Evolutionary conservation across 2,329 filamentous ascomycete genomes (phyloP), one percentile per base, ranked within the genome.

Genomic region (Teratosphaeria gauchensis): DNA sequence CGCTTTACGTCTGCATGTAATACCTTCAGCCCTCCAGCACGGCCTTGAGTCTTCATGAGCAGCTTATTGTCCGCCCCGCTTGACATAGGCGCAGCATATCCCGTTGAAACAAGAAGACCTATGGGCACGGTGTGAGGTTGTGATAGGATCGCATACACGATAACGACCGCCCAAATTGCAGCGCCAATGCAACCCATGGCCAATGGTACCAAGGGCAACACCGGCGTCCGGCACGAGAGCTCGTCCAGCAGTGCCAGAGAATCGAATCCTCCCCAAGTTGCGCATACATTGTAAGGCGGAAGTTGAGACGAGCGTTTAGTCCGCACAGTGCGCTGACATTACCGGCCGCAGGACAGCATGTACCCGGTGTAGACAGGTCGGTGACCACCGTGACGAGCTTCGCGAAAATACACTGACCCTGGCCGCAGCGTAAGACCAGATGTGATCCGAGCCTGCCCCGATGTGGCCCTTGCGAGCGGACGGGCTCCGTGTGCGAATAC

Each of bases 361-460:
- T 69, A 90, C 86, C 69, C 84, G 88, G 62, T 92, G 88, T 74
- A 83, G 88, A 72, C 86, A 89, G 80, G 88, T 90, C 76, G 72
- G 80, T 73, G 51, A 4, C 38, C 5, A 51, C 14, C 52, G 24
- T 14, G 30, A 5, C 19, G 19, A 51, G 52, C 33, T 12, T 30
- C 9, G 24, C 33, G 11, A 9, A 19, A 16, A 16, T 11, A 24
- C 12, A 52, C 57, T 57, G 55, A 61, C 35, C 54, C 53, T n/a
- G 42, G 19, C 54, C 59, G 59, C 70, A 95, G 92, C 86, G 92
- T 69, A 99, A 99, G 80, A 97, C 92, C 42, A 83, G 91, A 79
- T 99, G 94, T 78, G 94, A 97, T 75, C 89, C 94, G 3, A 89
- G 89, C 14, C 83, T 99, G 24, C 94, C 94, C 48, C 88, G 89